phyloP scores from a whole-genome alignment of 306 rosid species.

The Medicago truncatula region MtrunA17r5.0-ANR NC_053044.1:58674001-58674500 shows the following conservation, averaged over 20 bases:
- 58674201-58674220: conserved; percentile 19
- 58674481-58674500: too few species aligned
- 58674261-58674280: neutral
- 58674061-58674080: conserved; percentile 83
- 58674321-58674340: too few species aligned
- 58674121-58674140: conserved; percentile 67
- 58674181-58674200: conserved; percentile 9
- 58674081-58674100: conserved; percentile 98
- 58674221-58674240: neutral
- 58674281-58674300: too few species aligned
- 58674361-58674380: too few species aligned
- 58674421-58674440: too few species aligned
- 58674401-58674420: too few species aligned
- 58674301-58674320: too few species aligned
- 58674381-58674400: too few species aligned
- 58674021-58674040: conserved; percentile 95
- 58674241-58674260: neutral
- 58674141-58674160: conserved; percentile 28
- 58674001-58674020: conserved; percentile 97
- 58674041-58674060: conserved; percentile 89
- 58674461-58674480: too few species aligned
- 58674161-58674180: conserved; percentile 16
- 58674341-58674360: too few species aligned
- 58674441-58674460: too few species aligned
- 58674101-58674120: conserved; percentile 80